Conservation (phyloP, 306 rosid genomes). For the Cercis canadensis region DNA sequence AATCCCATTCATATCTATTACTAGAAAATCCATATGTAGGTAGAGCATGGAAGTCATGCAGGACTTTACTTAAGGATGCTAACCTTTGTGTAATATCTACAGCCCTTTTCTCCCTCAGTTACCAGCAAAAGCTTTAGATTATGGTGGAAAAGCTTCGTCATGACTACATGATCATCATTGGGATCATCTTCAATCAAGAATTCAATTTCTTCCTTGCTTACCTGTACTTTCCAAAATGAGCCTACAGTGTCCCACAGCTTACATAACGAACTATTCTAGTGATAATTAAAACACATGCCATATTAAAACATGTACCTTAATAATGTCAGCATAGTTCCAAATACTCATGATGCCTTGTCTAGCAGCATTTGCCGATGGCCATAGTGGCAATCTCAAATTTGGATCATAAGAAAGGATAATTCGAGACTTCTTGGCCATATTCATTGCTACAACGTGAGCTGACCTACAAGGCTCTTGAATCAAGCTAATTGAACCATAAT, state of each 20-base stretch:
- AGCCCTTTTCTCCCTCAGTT: conserved; percentile 62
- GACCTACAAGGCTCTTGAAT: conserved; percentile 45
- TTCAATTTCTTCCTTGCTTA: conserved; percentile 58
- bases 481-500: conserved; percentile 49
- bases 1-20: conserved; percentile 3
- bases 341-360: conserved; percentile 38
- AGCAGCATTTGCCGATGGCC: conserved; percentile 45
- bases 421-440: conserved; percentile 36
- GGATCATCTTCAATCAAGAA: conserved; percentile 65
- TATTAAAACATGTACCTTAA: conserved; percentile 33
- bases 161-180: conserved; percentile 58
- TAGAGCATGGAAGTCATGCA: neutral
- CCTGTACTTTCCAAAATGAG: conserved; percentile 43
- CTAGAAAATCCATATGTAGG: neutral
- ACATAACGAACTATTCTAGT: neutral
- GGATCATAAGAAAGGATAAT: conserved; percentile 45
- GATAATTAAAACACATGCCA: neutral
- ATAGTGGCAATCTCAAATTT: conserved; percentile 40
- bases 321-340: conserved; percentile 42
- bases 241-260: neutral
- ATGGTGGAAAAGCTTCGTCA: conserved; percentile 55
- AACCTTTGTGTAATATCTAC: conserved; percentile 76
- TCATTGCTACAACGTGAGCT: conserved; percentile 44
- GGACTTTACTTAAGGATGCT: conserved; percentile 11
- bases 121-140: conserved; percentile 70